A percentile compares a stretch with the other conserved stretches of the same genome.
Conservation (phyloP, 768 basidiomycete genomes). For the Suillus sp. region DNA sequence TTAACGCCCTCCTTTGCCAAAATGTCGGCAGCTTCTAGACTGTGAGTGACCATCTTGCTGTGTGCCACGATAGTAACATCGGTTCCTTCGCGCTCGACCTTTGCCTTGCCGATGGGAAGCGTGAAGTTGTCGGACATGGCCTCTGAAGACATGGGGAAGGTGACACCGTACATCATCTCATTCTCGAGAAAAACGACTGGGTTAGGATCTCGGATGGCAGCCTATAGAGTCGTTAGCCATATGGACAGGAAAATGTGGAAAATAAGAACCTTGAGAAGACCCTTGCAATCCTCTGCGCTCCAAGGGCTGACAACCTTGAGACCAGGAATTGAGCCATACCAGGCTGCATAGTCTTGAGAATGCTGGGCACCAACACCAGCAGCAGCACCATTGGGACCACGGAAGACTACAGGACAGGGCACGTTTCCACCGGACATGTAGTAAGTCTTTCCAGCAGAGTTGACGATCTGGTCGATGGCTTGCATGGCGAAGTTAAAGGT, state of each 20-base stretch:
- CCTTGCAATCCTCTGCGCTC: conserved; percentile 99
- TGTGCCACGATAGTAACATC: conserved; percentile 97
- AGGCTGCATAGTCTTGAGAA: conserved; percentile 95
- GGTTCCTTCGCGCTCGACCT: conserved; percentile 89
- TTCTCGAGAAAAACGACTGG: conserved; percentile 99
- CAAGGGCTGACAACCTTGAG: conserved; percentile 98
- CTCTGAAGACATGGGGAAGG: conserved; percentile 94
- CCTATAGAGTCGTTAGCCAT: conserved; percentile 41
- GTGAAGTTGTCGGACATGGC: conserved; percentile 96
- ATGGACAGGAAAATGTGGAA: conserved; percentile 3
- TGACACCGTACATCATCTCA: conserved; percentile 97
- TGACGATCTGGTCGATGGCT: conserved; percentile 99
- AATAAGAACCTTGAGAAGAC: conserved; percentile 81
- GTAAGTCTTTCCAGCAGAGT: conserved; percentile 99
- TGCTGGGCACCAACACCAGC: conserved; percentile 97
- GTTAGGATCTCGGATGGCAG: conserved; percentile 98
- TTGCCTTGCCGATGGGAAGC: conserved; percentile 96
- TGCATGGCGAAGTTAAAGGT: conserved; percentile 99
- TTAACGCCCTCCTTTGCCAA: conserved; percentile 96
- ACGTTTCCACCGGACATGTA: conserved; percentile 99
- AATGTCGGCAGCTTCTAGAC: conserved; percentile 89
- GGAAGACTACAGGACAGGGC: conserved; percentile 98
- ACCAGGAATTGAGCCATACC: conserved; percentile 92
- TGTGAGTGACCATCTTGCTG: conserved; percentile 97
- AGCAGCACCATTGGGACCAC: conserved; percentile 98